Evolutionary conservation across 2,329 filamentous ascomycete genomes (phyloP).

Genomic region (Drechslerella coelobrocha): DNA sequence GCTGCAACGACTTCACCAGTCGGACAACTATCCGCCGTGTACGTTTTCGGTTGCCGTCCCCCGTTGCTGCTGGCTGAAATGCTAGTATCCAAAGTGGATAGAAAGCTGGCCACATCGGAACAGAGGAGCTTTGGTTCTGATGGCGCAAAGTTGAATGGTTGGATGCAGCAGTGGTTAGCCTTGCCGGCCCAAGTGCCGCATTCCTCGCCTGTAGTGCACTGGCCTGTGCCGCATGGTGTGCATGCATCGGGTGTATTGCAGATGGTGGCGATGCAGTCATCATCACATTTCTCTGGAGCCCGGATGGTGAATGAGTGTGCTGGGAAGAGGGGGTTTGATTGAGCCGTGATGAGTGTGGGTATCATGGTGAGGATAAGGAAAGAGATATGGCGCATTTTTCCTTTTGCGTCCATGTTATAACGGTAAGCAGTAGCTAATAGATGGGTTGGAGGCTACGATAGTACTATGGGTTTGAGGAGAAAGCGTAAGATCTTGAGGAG

Average conservation of each 20-base stretch:
- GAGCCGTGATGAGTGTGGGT: not conserved
- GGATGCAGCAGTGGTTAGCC: conserved; percentile 27
- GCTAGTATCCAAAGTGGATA: conserved; percentile 6
- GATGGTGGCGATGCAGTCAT: conserved; percentile 10
- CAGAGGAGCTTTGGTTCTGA: conserved; percentile 6
- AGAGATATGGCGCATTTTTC: conserved; percentile 4
- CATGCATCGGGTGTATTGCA: conserved; percentile 15
- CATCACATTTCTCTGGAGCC: conserved; percentile 23
- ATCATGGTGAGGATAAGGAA: not conserved
- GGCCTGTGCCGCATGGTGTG: conserved; percentile 22
- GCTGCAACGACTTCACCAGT: conserved; percentile 26
- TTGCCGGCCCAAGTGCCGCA: conserved; percentile 36
- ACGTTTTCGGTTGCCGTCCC: conserved; percentile 1
- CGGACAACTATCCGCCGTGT: conserved; percentile 18
- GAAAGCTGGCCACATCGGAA: conserved; percentile 14
- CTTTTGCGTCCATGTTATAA: no score
- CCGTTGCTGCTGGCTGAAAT: not conserved
- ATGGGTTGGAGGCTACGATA: no score
- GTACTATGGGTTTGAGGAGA: no score
- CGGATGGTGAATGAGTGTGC: conserved; percentile 37
- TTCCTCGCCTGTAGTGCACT: conserved; percentile 23
- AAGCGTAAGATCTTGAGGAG: no score
- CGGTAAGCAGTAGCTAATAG: no score
- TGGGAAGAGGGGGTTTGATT: conserved; percentile 26
- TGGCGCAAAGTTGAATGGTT: conserved; percentile 17